phyloP scores from a whole-genome alignment of 176 grass and related monocot species.

The Aegilops longissima region DNA sequence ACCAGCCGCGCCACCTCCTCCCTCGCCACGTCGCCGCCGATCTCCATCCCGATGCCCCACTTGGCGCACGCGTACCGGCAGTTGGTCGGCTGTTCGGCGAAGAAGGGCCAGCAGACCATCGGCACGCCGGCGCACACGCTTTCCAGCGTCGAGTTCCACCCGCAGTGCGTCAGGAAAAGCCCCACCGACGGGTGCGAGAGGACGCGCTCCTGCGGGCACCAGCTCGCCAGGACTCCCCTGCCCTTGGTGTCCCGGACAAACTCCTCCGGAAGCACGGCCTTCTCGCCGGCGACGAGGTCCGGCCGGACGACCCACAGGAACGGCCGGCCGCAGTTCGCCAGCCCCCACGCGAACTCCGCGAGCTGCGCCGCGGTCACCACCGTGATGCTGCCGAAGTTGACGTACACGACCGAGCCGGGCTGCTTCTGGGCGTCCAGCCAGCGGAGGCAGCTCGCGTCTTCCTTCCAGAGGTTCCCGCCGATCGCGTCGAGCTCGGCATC shows the following conservation, averaged over 20 bases:
- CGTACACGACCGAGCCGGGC: constrained; percentile 55
- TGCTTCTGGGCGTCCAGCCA: constrained; percentile 41
- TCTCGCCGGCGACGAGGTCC: constrained; percentile 61
- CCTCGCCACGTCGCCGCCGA: constrained; percentile 46
- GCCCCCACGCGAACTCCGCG: constrained; percentile 69
- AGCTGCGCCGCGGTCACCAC: constrained; percentile 26
- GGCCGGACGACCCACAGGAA: constrained; percentile 74
- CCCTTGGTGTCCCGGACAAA: constrained; percentile 39
- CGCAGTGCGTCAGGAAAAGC: constrained; percentile 67
- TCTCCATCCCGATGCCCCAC: constrained; percentile 62
- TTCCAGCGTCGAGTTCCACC: constrained; percentile 71
- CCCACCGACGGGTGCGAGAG: constrained; percentile 45
- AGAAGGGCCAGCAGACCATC: constrained; percentile 80
- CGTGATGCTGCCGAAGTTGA: constrained; percentile 89
- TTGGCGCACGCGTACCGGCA: constrained; percentile 52
- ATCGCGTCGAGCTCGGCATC: constrained; percentile 18
- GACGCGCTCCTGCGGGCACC: constrained; percentile 65
- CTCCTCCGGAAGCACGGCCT: constrained; percentile 37
- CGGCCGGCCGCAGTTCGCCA: constrained; percentile 44
- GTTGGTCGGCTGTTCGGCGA: constrained; percentile 57
- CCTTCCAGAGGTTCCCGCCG: constrained; percentile 64
- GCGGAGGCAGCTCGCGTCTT: constrained; percentile 50
- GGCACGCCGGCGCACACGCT: constrained; percentile 64
- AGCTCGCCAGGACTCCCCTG: constrained; percentile 45
- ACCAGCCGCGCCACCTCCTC: constrained; percentile 54